phyloP scores from a whole-genome alignment of 306 rosid genomes.

The Rosa lucieae region DNA sequence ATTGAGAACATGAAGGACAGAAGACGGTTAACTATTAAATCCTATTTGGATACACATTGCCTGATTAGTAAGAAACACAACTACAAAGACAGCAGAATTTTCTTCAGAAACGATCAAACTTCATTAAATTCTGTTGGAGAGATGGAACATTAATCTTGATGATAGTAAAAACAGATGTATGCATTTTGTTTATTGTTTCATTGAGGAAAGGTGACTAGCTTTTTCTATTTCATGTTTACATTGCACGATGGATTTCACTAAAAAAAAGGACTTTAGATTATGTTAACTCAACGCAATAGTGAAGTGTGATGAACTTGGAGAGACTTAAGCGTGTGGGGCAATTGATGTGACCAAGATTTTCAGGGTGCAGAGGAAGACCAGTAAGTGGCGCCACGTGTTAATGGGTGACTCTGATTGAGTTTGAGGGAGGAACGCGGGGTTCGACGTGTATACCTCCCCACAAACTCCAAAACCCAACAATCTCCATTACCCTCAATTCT shows the following conservation, averaged over 20 bases:
- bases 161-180: neutral
- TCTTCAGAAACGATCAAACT: too few relatives aligned
- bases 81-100: too few relatives aligned
- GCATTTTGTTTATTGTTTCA: neutral
- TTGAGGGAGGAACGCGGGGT: constrained; percentile 68
- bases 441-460: constrained; percentile 48
- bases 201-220: neutral
- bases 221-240: neutral
- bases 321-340: constrained; percentile 65
- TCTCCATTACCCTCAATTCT: neutral
- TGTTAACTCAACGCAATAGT: neutral
- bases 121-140: too few relatives aligned
- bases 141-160: too few relatives aligned
- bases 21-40: too few relatives aligned
- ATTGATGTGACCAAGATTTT: constrained; percentile 45
- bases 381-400: constrained; percentile 60
- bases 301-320: neutral
- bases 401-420: constrained; percentile 7
- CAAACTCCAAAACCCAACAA: neutral
- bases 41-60: too few relatives aligned
- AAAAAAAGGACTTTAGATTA: neutral
- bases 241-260: neutral
- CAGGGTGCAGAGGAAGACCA: neutral
- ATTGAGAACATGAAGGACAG: too few relatives aligned
- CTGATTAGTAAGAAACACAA: too few relatives aligned